A percentile compares a stretch with the other conserved stretches of the same genome.
Conservation (phyloP, 805 yeast genomes). For the Groenewaldozyma salmanticensis region DNA sequence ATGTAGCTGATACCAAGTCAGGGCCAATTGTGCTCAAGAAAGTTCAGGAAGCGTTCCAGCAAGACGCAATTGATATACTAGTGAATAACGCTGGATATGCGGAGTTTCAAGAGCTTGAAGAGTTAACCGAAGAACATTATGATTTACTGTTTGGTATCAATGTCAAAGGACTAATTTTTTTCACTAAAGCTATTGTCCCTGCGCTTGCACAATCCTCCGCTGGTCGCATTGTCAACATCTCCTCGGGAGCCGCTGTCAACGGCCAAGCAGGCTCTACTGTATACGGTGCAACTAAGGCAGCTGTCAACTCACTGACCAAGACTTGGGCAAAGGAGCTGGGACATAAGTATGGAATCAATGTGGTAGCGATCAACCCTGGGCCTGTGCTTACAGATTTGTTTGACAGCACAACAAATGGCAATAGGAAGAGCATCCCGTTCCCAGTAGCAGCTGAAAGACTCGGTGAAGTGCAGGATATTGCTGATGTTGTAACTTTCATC, state of each 20-base stretch:
- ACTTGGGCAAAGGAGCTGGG: slow-evolving; percentile 15
- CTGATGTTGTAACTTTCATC: slow-evolving; percentile 10
- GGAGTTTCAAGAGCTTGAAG: slow-evolving; percentile 5
- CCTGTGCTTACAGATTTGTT: slow-evolving; percentile 12
- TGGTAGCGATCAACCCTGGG: slow-evolving; percentile 15
- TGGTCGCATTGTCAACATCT: slow-evolving; percentile 13
- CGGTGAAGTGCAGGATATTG: slow-evolving; percentile 11
- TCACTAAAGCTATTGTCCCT: slow-evolving; percentile 12
- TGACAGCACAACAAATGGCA: slow-evolving; percentile 5
- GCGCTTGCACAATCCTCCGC: slow-evolving; percentile 8
- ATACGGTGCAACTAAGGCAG: slow-evolving; percentile 15
- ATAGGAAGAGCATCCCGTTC: not conserved
- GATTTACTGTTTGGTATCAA: slow-evolving; percentile 9
- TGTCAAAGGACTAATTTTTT: slow-evolving; percentile 12
- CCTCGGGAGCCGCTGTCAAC: slow-evolving; percentile 8
- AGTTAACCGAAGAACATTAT: slow-evolving; percentile 9
- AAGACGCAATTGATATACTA: slow-evolving; percentile 23
- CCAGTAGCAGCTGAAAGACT: slow-evolving; percentile 2
- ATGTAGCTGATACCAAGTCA: slow-evolving; percentile 8
- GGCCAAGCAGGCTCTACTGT: slow-evolving; percentile 6
- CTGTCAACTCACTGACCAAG: slow-evolving; percentile 13
- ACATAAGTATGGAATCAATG: slow-evolving; percentile 9
- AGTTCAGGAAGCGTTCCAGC: slow-evolving; percentile 2
- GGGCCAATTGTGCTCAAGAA: slow-evolving; percentile 8
- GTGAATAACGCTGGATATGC: slow-evolving; percentile 30